Conservation (phyloP, 164 flowering plant species). For the Macadamia tetraphylla region DNA sequence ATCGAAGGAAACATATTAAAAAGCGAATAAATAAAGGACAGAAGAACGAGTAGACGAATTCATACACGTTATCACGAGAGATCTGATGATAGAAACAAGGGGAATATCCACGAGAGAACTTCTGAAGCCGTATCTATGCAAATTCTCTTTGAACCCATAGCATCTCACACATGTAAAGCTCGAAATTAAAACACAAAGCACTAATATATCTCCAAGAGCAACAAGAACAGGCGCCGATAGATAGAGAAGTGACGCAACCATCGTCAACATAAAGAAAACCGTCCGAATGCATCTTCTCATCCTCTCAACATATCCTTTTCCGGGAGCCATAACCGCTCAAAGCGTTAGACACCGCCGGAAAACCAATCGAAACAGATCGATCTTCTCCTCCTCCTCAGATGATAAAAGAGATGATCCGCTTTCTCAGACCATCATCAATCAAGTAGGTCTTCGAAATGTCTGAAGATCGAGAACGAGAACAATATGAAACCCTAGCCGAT, state of each 20-base stretch:
- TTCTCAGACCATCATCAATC: neutral
- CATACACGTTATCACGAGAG: conserved; percentile 72
- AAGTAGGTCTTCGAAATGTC: neutral
- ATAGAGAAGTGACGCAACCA: conserved; percentile 70
- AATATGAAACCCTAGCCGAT: conserved; percentile 8
- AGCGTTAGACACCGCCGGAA: neutral
- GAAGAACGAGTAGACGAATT: neutral
- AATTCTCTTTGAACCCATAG: conserved; percentile 48
- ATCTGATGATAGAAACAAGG: conserved; percentile 70
- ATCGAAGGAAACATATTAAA: neutral
- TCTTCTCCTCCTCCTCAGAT: neutral
- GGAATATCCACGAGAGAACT: conserved; percentile 83
- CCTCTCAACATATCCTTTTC: conserved; percentile 55
- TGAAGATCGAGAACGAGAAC: conserved; percentile 2
- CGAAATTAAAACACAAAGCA: conserved; percentile 51
- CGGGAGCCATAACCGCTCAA: conserved; percentile 23
- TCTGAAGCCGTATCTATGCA: conserved; percentile 62
- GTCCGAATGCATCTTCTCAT: conserved; percentile 49
- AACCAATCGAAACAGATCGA: conserved; percentile 7
- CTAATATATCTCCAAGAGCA: conserved; percentile 61
- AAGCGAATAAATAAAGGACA: neutral
- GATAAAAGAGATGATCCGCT: neutral
- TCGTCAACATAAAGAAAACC: conserved; percentile 68
- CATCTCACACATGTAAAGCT: conserved; percentile 77
- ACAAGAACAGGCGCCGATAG: conserved; percentile 63